A percentile compares a stretch with the other conserved stretches of the same genome.
These are phyloP conservation scores for Phytopythium delawarense DNA, from an alignment of 352 stramenopile species.

Conservation along the genomic window DNA sequence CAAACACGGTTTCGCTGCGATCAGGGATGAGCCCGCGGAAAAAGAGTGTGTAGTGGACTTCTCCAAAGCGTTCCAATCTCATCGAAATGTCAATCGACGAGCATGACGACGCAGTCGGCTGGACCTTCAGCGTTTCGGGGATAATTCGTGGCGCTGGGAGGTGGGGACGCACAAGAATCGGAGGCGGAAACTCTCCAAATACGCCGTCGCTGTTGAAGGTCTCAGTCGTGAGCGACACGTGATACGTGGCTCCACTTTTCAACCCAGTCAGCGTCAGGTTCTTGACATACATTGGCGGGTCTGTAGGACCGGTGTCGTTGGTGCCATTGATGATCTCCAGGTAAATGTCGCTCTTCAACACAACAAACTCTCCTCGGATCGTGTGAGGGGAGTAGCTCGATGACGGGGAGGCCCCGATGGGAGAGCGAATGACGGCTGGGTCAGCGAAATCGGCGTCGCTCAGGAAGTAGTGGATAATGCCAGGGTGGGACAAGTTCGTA, in stretches of 20 bases:
- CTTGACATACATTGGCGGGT: constrained; percentile 50
- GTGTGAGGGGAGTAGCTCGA: constrained; percentile 25
- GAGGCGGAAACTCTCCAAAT: constrained; percentile 68
- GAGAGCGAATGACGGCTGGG: constrained; percentile 41
- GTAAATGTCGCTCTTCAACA: constrained; percentile 36
- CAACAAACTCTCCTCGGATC: constrained; percentile 39
- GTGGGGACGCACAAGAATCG: constrained; percentile 66
- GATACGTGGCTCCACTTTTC: constrained; percentile 49
- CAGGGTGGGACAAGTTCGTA: constrained; percentile 61
- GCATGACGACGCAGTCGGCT: constrained; percentile 33
- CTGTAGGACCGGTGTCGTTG: constrained; percentile 59
- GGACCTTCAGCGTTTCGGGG: constrained; percentile 26
- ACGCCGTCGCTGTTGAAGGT: constrained; percentile 54
- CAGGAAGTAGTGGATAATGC: constrained; percentile 67
- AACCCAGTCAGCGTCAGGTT: constrained; percentile 52
- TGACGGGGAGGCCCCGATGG: not conserved
- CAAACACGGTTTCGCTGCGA: constrained; percentile 18
- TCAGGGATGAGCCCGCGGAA: constrained; percentile 51
- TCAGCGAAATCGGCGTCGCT: constrained; percentile 76
- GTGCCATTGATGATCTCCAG: constrained; percentile 73
- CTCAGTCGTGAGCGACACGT: constrained; percentile 76
- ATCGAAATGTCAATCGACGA: constrained; percentile 51
- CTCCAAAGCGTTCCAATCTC: constrained; percentile 46
- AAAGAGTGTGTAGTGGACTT: constrained; percentile 77
- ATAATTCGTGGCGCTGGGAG: constrained; percentile 36